Conservation (phyloP, 2,329 filamentous ascomycete species). For the Geosmithia morbida region DNA sequence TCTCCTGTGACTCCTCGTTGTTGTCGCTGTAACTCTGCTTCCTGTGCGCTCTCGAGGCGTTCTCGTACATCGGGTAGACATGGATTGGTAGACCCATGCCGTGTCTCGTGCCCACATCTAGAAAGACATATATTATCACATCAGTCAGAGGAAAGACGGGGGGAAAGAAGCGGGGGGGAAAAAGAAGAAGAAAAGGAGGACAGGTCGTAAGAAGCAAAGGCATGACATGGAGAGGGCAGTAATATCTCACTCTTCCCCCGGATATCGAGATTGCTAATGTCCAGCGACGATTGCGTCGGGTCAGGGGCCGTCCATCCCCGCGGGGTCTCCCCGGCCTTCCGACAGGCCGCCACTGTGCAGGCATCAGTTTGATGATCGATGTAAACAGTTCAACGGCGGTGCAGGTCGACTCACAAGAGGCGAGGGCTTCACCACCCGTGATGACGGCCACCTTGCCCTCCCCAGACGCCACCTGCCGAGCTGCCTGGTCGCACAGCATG, state of each 20-base stretch:
- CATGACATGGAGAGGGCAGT: background rate
- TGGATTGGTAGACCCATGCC: conserved; percentile 49
- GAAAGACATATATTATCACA: background rate
- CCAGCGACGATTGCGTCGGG: conserved; percentile 30
- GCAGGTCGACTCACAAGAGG: conserved; percentile 25
- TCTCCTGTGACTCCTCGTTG: conserved; percentile 37
- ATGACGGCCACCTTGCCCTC: conserved; percentile 42
- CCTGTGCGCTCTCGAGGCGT: conserved; percentile 41
- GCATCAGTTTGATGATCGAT: background rate
- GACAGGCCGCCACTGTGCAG: conserved; percentile 17
- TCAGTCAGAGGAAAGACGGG: no score
- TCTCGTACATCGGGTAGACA: conserved; percentile 54
- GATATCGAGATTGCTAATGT: conserved; percentile 23
- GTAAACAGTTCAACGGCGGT: background rate
- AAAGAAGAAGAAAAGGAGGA: no score
- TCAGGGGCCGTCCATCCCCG: conserved; percentile 42
- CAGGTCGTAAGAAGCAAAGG: no score
- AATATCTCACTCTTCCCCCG: conserved; percentile 6
- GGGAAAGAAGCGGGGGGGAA: no score
- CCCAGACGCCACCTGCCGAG: conserved; percentile 36
- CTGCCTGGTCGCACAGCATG: conserved; percentile 48
- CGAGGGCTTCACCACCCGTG: conserved; percentile 50
- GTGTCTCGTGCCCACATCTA: conserved; percentile 41
- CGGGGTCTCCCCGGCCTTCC: conserved; percentile 19
- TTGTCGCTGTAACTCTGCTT: conserved; percentile 40